These are phyloP conservation scores for Prunus yedoensis DNA, from an alignment of 331 rosid species.

Conservation along the genomic window DNA sequence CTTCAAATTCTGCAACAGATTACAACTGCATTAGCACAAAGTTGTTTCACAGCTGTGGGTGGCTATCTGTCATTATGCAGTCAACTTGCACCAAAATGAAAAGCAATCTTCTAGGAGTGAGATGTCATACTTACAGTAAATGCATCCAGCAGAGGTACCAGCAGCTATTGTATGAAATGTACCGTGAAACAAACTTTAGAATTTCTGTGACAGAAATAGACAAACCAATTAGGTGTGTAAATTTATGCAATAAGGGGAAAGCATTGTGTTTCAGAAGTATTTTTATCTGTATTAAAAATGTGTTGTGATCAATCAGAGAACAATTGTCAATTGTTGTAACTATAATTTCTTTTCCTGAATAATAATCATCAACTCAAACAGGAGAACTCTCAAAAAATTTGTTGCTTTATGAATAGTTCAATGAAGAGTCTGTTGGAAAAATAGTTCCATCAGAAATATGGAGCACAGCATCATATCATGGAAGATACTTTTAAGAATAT, in stretches of 20 bases:
- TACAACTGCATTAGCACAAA: conserved; percentile 59
- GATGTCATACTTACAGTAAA: conserved; percentile 28
- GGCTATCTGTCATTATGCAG: conserved; percentile 27
- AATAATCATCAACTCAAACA: not conserved
- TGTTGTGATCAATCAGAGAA: conserved; percentile 14
- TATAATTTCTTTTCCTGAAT: not conserved
- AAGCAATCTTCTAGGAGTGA: conserved; percentile 32
- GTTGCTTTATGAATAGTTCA: too few species aligned
- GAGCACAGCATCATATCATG: not conserved
- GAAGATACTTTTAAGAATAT: not conserved
- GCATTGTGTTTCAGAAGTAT: conserved; percentile 15
- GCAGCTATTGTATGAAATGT: conserved; percentile 40
- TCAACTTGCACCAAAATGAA: conserved; percentile 25
- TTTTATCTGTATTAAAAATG: conserved; percentile 6
- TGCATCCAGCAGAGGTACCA: conserved; percentile 23
- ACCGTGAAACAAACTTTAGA: conserved; percentile 27
- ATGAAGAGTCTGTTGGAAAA: too few species aligned
- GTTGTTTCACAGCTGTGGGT: conserved; percentile 21
- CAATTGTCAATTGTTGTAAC: conserved; percentile 12
- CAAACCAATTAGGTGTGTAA: conserved; percentile 37
- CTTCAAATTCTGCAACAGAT: conserved; percentile 45
- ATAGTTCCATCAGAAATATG: not conserved
- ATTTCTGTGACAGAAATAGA: conserved; percentile 27
- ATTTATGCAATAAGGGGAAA: conserved; percentile 42
- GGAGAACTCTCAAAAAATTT: not conserved